Evolutionary conservation across 192 early-diverging fungal genomes (phyloP), one percentile per base, ranked within the genome.

Genomic region (Rhizophagus clarus): DNA sequence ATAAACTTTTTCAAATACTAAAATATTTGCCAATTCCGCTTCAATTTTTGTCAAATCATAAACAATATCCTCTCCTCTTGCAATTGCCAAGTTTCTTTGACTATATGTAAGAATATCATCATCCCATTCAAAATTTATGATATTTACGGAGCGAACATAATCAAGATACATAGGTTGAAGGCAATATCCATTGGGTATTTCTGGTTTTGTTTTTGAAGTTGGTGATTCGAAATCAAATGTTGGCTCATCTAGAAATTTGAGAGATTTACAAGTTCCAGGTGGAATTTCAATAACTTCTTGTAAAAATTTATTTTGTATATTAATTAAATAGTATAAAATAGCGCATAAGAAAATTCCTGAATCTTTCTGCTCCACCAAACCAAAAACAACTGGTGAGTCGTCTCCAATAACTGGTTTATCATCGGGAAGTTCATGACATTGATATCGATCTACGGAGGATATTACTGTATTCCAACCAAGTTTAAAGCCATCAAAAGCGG

Each of bases 41-140:
- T 72, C 78, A 22, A 79, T 79, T n/a, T 51, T 47, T 22, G 15
- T 14, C 17, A 79, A 72, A 24, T 79, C 68, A 60, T 74, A 79
- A 4, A 60, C 32, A 22, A 70, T 56, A 29, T 64, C 66, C 17
- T 60, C 15, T 15, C 78, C 69, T n/a, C 60, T 26, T 5, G 40
- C 78, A n/a, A 74, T 32, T 14, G 76, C 31, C 3, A 68, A 24
- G 26, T 61, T 79, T 12, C 32, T n/a, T 24, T 79, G 69, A 60
- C 49, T 60, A 24, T 79, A 79, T 60, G 31, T 20, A 32, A 79
- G 69, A 22, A 79, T 49, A 20, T 49, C 42, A 34, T 28, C 20
- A 62, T 79, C 69, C 42, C 42, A 79, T 2, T 79, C 78, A 62
- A 42, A 79, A n/a, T 60, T 14, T 73, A 70, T 45, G 28, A 74